phyloP scores from a whole-genome alignment of 1,139 yeast species.

The Candida sp. region DNA sequence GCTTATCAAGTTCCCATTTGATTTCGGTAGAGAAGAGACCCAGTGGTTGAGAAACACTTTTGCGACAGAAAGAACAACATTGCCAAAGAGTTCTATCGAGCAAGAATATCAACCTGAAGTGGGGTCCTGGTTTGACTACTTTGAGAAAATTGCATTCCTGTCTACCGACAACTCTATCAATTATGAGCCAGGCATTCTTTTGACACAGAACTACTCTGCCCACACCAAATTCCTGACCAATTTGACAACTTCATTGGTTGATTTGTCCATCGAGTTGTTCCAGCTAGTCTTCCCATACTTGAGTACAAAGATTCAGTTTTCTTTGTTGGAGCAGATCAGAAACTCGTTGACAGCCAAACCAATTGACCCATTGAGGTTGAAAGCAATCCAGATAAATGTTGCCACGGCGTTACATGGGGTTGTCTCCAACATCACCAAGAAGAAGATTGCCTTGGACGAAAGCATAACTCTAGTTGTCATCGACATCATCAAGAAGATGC shows the following conservation, averaged over 20 bases:
- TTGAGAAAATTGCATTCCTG: conserved; percentile 29
- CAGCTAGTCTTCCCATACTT: conserved; percentile 73
- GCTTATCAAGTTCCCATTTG: conserved; percentile 18
- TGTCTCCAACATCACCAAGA: conserved; percentile 36
- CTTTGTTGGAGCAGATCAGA: conserved; percentile 80
- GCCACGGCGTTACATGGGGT: conserved; percentile 68
- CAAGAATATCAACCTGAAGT: conserved; percentile 1
- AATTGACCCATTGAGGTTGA: conserved; percentile 34
- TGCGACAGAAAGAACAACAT: conserved; percentile 1
- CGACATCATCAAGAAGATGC: conserved; percentile 60
- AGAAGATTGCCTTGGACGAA: conserved; percentile 35
- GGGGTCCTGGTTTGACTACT: conserved; percentile 34
- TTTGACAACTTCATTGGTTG: conserved; percentile 63
- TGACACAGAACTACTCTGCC: conserved; percentile 31
- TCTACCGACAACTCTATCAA: conserved; percentile 33
- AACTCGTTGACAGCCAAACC: conserved; percentile 43
- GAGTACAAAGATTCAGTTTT: conserved; percentile 82
- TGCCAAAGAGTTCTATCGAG: conserved; percentile 12
- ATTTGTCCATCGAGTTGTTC: conserved; percentile 78
- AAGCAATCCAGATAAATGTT: conserved; percentile 64
- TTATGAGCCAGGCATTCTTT: conserved; percentile 37
- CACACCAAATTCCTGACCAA: conserved; percentile 29
- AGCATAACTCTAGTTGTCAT: conserved; percentile 54
- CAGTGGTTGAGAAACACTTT: conserved; percentile 21
- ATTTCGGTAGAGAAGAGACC: conserved; percentile 1